A percentile compares a stretch with the other conserved stretches of the same genome.
Conservation (phyloP, 1,284 basidiomycete genomes). For the Blastosporella zonata region DNA sequence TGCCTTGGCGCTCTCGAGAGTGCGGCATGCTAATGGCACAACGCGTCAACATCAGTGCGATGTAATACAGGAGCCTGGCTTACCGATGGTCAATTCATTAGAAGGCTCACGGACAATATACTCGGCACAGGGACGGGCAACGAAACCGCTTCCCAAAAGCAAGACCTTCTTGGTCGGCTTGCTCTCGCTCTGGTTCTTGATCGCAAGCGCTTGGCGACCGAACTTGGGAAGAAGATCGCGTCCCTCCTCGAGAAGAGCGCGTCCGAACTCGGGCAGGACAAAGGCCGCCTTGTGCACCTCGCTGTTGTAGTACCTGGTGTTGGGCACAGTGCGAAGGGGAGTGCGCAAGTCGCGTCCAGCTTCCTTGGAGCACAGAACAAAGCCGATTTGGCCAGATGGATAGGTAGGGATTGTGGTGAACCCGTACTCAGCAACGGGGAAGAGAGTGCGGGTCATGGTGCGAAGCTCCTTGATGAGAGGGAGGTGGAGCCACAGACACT, state of each 20-base stretch:
- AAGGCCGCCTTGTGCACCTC: conserved; percentile 85
- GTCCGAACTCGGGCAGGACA: conserved; percentile 89
- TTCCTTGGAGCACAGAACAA: conserved; percentile 88
- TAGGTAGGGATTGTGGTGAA: conserved; percentile 98
- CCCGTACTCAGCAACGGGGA: conserved; percentile 88
- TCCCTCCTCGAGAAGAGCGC: conserved; percentile 70
- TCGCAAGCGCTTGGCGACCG: conserved; percentile 46
- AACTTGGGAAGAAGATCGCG: conserved; percentile 69
- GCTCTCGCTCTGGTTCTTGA: conserved; percentile 29
- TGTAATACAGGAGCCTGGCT: conserved; percentile 11
- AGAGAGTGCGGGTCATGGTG: conserved; percentile 73
- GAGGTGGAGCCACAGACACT: conserved; percentile 96
- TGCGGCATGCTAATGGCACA: conserved; percentile 70
- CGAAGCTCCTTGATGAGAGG: conserved; percentile 82
- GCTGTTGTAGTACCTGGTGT: conserved; percentile 86
- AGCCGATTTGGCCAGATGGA: conserved; percentile 96
- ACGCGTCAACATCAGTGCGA: conserved; percentile 1
- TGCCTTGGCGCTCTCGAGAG: conserved; percentile 69
- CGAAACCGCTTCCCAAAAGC: conserved; percentile 92
- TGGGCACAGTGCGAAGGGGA: conserved; percentile 67
- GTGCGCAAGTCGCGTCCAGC: conserved; percentile 66
- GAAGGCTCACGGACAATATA: conserved; percentile 84
- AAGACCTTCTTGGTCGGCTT: conserved; percentile 72
- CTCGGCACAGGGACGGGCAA: conserved; percentile 92
- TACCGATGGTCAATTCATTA: conserved; percentile 85